These are phyloP conservation scores for Coniochaeta sp. DNA, from an alignment of 2,329 filamentous ascomycete genomes.

Conservation along the genomic window DNA sequence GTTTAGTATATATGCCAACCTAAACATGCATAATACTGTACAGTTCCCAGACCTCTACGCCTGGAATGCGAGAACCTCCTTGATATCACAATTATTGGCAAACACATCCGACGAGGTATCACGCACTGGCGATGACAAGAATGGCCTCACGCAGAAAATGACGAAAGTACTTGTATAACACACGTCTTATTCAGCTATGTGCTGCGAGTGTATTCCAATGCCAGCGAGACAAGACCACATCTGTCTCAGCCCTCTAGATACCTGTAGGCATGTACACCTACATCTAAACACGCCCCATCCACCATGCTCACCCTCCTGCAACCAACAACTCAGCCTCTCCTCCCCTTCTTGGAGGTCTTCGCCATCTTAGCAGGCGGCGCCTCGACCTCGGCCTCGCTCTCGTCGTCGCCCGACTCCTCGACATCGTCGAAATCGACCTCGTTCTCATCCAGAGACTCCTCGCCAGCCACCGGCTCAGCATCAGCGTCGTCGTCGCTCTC, in stretches of 20 bases:
- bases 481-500: conserved; percentile 13
- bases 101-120: no score
- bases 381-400: conserved; percentile 20
- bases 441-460: conserved; percentile 22
- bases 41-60: neutral
- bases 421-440: conserved; percentile 26
- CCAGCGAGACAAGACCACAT: neutral
- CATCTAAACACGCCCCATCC: neutral
- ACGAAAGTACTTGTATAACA: neutral
- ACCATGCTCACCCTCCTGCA: neutral
- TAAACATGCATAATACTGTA: no score
- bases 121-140: no score
- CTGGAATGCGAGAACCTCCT: no score
- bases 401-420: conserved; percentile 23
- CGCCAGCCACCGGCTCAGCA: conserved; percentile 10
- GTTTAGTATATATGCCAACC: neutral
- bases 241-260: neutral
- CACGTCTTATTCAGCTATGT: neutral
- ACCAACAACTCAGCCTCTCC: neutral
- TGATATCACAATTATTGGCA: no score
- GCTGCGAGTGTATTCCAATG: neutral
- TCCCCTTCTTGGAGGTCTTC: conserved; percentile 12
- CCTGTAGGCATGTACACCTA: no score
- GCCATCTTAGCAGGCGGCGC: conserved; percentile 26
- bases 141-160: neutral